Evolutionary conservation across 2,329 filamentous ascomycete species (phyloP).

Genomic region (Aurifilum marmelostoma): DNA sequence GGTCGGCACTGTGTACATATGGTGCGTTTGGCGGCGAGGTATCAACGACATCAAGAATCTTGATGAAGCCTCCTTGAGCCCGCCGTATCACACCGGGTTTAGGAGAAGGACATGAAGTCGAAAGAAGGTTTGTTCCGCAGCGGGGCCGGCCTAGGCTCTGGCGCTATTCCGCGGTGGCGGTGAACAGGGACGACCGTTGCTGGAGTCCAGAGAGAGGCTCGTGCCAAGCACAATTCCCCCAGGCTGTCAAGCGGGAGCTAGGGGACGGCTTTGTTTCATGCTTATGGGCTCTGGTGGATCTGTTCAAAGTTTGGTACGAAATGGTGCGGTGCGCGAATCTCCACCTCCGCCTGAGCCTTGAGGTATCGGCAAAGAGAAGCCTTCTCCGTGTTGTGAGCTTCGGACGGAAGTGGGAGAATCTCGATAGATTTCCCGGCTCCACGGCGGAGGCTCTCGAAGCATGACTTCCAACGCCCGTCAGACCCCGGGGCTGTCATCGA

Average conservation of each 20-base stretch:
- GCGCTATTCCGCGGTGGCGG: neutral
- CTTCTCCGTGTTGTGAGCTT: neutral
- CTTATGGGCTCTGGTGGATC: neutral
- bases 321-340: neutral
- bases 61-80: neutral
- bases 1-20: constrained; percentile 3
- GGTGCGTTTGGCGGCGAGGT: neutral
- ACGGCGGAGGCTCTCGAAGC: neutral
- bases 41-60: neutral
- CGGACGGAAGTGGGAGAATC: neutral
- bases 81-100: neutral
- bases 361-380: neutral
- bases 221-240: neutral
- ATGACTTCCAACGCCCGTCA: neutral
- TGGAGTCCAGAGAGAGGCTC: constrained; percentile 1
- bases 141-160: constrained; percentile 6
- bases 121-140: constrained; percentile 13
- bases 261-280: neutral
- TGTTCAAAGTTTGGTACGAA: neutral
- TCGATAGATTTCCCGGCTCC: neutral
- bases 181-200: constrained; percentile 18
- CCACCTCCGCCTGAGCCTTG: neutral
- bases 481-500: neutral
- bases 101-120: constrained; percentile 11
- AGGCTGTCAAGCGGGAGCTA: constrained; percentile 2